These are phyloP conservation scores for Dictyostelium intermedium DNA, from an alignment of 78 protist genomes.

Conservation along the genomic window DNA sequence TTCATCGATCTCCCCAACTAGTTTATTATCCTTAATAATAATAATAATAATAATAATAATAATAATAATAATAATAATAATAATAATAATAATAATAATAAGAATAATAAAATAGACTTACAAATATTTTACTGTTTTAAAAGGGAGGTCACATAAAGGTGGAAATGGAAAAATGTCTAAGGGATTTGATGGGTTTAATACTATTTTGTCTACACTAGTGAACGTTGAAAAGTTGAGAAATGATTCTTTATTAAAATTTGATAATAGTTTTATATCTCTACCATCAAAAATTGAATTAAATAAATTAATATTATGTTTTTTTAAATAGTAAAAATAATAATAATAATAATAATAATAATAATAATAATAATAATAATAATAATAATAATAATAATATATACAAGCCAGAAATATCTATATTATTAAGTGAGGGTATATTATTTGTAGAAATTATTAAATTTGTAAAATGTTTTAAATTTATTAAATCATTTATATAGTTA, in stretches of 20 bases:
- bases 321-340: too few species aligned
- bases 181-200: background rate
- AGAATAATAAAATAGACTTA: background rate
- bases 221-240: background rate
- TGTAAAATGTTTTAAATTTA: background rate
- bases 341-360: too few species aligned
- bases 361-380: too few species aligned
- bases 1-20: background rate
- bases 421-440: background rate
- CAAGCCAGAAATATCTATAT: background rate
- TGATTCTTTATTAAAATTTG: background rate
- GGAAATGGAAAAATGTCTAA: background rate
- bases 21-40: background rate
- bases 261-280: background rate
- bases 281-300: too few species aligned
- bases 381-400: too few species aligned
- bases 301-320: too few species aligned
- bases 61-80: too few species aligned
- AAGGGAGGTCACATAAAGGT: background rate
- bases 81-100: too few species aligned
- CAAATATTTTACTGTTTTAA: background rate
- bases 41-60: too few species aligned
- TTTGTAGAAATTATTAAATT: background rate
- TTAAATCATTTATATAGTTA: background rate
- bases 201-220: background rate